Base-by-base conservation (phyloP, 2,329 filamentous ascomycete genomes). In the Fusarium sp. region DNA sequence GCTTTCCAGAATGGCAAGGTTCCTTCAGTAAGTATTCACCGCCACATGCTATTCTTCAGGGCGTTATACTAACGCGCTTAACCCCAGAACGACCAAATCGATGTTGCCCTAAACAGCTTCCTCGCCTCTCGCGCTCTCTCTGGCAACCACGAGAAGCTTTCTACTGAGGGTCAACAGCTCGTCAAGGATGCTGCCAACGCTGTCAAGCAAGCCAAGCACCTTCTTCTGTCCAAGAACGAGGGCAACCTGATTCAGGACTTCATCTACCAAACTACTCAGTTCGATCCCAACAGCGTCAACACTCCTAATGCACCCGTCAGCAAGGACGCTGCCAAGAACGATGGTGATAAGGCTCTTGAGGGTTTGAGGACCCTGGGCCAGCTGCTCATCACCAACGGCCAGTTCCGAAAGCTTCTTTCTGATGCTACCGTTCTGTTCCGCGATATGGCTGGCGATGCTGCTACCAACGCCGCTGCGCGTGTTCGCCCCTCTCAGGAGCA, bases 221-320 rank as follows among this genome's bases (percentile, higher is more conserved):
- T 99, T 14, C 83, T 98, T 10, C 85, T 99, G 26, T 92, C 91
- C 82, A 99, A 98, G 87, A 99, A 99, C 78, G 88, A 97, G 63
- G 96, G 95, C 77, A 94, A 99, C 76, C 83, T 98, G 60, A 84
- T 99, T 20, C 96, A 99, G 78, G 95, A 99, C 76, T 98, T 99
- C 81, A 93, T 98, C 81, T 99, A 93, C 92, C 92, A 97, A 78
- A 95, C 94, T 0, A 90, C 94, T 77, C 87, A 92, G 46, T 90
- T 96, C 66, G 88, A 90, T 54, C 82, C 88, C 59, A 90, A 86
- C 74, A 84, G 87, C 52, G 85, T 93, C 26, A 79, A 82, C 60
- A 80, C 85, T 2, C 92, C 93, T 5, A 84, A 86, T 58, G 87
- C 88, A 2, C 91, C 94, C 1, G 74, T 97, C 48, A 87, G 89